phyloP scores from a whole-genome alignment of 202 grass and related monocot species.

The Dendrocalamus latiflorus region DNA sequence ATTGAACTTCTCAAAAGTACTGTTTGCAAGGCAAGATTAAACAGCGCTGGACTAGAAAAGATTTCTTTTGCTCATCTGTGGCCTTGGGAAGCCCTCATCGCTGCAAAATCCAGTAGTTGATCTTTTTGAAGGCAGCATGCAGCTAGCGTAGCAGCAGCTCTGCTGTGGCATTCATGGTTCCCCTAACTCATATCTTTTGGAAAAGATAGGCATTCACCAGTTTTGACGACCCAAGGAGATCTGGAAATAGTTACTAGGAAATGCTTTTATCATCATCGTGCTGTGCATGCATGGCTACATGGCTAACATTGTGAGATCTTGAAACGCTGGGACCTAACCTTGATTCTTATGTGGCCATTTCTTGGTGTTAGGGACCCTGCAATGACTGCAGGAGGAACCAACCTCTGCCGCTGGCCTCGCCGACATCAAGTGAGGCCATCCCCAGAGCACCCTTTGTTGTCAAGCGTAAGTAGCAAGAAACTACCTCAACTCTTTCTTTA shows the following conservation, averaged over 20 bases:
- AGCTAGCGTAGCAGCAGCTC: conserved; percentile 15
- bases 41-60: conserved; percentile 50
- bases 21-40: conserved; percentile 50
- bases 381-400: conserved; percentile 79
- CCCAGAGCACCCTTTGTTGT: conserved; percentile 72
- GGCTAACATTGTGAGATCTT: conserved; percentile 6
- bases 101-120: conserved; percentile 37
- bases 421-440: conserved; percentile 47
- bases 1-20: conserved; percentile 38
- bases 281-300: too few species aligned
- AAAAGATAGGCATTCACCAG: conserved; percentile 4
- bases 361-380: conserved; percentile 61
- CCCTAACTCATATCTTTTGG: conserved; percentile 1
- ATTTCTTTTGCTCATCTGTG: conserved; percentile 41
- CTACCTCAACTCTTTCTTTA: background rate
- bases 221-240: conserved; percentile 20
- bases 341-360: conserved; percentile 22
- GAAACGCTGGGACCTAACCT: background rate
- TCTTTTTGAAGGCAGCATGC: conserved; percentile 36
- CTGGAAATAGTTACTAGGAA: conserved; percentile 2
- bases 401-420: conserved; percentile 36
- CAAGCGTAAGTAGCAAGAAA: conserved; percentile 56
- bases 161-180: conserved; percentile 37
- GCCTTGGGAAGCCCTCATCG: conserved; percentile 13
- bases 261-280: conserved; percentile 5